These are phyloP conservation scores for Lyophyllum shimeji DNA, from an alignment of 768 basidiomycete genomes.

Conservation along the genomic window DNA sequence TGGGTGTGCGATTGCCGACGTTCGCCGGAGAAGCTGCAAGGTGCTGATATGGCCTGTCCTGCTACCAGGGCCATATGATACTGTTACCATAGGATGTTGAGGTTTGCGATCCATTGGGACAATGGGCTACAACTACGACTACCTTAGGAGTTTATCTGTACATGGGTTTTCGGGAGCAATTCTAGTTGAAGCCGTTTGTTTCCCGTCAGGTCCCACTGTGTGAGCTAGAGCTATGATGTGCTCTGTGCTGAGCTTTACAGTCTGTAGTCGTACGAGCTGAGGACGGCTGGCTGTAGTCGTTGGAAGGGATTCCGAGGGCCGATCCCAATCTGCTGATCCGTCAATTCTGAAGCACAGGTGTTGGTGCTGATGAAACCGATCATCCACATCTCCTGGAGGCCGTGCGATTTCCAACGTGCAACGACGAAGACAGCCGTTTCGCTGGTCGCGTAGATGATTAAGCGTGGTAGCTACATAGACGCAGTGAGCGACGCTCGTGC, in stretches of 20 bases:
- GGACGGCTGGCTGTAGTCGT: not conserved
- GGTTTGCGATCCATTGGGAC: not conserved
- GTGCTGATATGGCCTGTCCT: not conserved
- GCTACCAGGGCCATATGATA: slow-evolving; percentile 19
- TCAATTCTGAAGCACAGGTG: too few relatives aligned
- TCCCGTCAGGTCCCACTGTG: not conserved
- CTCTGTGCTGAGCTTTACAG: too few relatives aligned
- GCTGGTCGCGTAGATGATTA: not conserved
- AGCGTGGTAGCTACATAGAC: not conserved
- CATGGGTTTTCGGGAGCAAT: not conserved
- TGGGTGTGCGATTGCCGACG: slow-evolving; percentile 1
- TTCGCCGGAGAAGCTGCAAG: not conserved
- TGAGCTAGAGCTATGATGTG: too few relatives aligned
- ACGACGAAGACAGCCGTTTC: not conserved
- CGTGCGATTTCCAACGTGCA: not conserved
- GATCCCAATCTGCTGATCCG: too few relatives aligned
- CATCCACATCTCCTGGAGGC: not conserved
- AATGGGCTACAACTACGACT: not conserved
- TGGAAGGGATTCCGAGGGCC: too few relatives aligned
- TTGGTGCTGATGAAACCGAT: not conserved
- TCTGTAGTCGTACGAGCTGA: too few relatives aligned
- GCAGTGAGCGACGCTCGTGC: not conserved
- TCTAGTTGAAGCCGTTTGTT: not conserved
- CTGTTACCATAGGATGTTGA: slow-evolving; percentile 16
- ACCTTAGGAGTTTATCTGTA: not conserved